Evolutionary conservation across 2,329 filamentous ascomycete species (phyloP).

Genomic region (Aspergillus sp.): DNA sequence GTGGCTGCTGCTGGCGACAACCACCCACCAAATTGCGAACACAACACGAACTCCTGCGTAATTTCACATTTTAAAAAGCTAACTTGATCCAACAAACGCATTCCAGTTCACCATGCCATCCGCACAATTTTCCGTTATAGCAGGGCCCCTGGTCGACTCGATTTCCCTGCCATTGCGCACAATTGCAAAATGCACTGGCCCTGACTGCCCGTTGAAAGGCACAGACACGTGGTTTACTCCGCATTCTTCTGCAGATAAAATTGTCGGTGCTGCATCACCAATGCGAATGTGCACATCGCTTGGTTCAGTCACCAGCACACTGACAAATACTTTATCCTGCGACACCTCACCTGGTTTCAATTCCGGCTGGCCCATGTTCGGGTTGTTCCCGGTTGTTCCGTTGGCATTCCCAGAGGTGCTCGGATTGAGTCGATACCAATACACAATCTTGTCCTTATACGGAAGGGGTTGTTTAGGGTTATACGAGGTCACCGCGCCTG

Average conservation of each 20-base stretch:
- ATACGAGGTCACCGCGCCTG: slow-evolving; percentile 38
- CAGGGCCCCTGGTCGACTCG: slow-evolving; percentile 25
- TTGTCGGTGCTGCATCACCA: slow-evolving; percentile 22
- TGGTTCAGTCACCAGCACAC: slow-evolving; percentile 25
- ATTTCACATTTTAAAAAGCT: neutral
- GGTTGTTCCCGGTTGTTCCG: slow-evolving; percentile 38
- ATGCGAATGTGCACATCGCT: slow-evolving; percentile 32
- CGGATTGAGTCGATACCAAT: slow-evolving; percentile 38
- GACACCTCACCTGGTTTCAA: slow-evolving; percentile 28
- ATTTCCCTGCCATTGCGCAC: slow-evolving; percentile 24
- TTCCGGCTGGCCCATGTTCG: slow-evolving; percentile 26
- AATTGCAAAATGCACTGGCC: slow-evolving; percentile 28
- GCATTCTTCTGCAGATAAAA: slow-evolving; percentile 19
- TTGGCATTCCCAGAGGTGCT: slow-evolving; percentile 26
- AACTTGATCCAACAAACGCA: slow-evolving; percentile 35
- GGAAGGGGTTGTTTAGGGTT: slow-evolving; percentile 14
- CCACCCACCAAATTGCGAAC: neutral
- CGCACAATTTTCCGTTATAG: slow-evolving; percentile 28
- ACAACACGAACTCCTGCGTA: neutral
- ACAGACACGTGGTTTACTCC: slow-evolving; percentile 35
- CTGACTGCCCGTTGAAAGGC: slow-evolving; percentile 31
- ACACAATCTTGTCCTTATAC: slow-evolving; percentile 30
- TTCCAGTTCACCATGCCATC: slow-evolving; percentile 37
- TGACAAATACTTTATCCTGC: slow-evolving; percentile 34
- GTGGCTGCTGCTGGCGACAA: neutral